These are phyloP conservation scores for Vitis rupestris DNA, from an alignment of 164 flowering plant genomes.

Conservation along the genomic window DNA sequence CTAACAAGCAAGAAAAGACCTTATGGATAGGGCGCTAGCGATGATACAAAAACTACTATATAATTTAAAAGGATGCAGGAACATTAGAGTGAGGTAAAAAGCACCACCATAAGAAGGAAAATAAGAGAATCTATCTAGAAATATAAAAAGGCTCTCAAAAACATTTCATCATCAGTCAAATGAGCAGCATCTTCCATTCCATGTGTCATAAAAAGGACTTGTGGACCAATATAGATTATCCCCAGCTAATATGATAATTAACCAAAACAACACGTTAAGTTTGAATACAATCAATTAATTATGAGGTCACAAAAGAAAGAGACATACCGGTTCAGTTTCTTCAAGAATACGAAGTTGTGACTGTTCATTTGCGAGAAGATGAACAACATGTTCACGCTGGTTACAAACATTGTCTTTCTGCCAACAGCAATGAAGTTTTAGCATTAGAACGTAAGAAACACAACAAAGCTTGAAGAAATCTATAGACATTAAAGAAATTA, in stretches of 20 bases:
- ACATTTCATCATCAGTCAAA: background rate
- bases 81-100: too few species aligned
- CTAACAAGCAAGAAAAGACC: too few species aligned
- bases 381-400: conserved; percentile 90
- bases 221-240: too few species aligned
- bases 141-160: background rate
- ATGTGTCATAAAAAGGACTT: too few species aligned
- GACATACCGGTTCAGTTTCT: conserved; percentile 73
- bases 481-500: background rate
- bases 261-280: background rate
- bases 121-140: too few species aligned
- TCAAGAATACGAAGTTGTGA: conserved; percentile 75
- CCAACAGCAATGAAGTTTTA: conserved; percentile 2
- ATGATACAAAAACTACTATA: too few species aligned
- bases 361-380: conserved; percentile 90
- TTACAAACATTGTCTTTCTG: conserved; percentile 89
- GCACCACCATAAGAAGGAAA: too few species aligned
- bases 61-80: too few species aligned
- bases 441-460: conserved; percentile 5
- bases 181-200: too few species aligned
- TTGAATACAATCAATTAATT: background rate
- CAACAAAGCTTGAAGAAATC: background rate
- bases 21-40: too few species aligned
- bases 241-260: background rate
- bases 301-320: background rate